Base-by-base conservation (phyloP, 331 rosid species). In the Rhamnella rubrinervis region DNA sequence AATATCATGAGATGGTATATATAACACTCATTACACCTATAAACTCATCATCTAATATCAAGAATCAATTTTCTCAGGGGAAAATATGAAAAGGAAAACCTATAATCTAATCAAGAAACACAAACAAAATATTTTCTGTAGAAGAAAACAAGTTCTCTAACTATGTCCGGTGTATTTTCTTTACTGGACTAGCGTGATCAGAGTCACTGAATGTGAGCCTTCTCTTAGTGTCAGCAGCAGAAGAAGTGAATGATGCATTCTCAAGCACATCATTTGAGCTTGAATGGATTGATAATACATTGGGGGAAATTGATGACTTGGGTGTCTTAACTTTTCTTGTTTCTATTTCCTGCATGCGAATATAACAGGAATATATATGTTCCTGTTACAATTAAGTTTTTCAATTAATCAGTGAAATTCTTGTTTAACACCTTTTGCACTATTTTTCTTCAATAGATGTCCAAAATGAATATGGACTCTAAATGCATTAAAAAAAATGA, bases 211-310 rank as follows among this genome's bases (percentile, higher is more conserved):
- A 93, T 31, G 68, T 37, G 71, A 93, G 96, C 76, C 89, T 85
- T 85, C 97, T 91, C 91, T 89, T 91, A 8, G 85, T 63, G 35
- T 83, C 85, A 41, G 71, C 68, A 57, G 73, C 59, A 66, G 76
- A 70, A 66, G 76, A 70, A 77, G 38, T 77, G 63, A 74, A 71
- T 50, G 84, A 79, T 55, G 73, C 61, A 67, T 71, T 82, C 81
- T 83, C 91, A 78, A 65, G 61, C 81, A 75, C 76, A 81, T 75
- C 82, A 65, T 73, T 63, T 68, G 81, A 80, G 78, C 63, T 68
- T 13, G 85, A 73, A 39, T 67, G 67, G 55, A n/a, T 77, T 70
- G 91, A 71, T 67, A 81, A 41, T 31, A 84, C 78, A 74, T 57
- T 68, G n/a, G 78, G 79, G 63, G 79, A 56, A 28, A 64, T 40